Evolutionary conservation across 805 yeast genomes (phyloP).

Genomic region (Saccharomycopsis selenospora): DNA sequence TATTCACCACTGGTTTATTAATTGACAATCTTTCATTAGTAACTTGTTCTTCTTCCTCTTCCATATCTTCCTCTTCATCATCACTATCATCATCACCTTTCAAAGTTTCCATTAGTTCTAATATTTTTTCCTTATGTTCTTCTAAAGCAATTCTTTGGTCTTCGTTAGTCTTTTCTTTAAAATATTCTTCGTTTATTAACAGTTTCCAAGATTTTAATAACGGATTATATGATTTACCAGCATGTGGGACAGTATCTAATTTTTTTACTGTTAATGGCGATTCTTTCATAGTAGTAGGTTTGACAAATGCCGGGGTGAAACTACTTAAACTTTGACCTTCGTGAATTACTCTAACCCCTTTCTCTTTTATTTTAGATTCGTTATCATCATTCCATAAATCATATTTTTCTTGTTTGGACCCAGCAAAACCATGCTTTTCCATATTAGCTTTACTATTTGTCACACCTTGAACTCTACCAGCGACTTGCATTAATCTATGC

Average conservation of each 20-base stretch:
- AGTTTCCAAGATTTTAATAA: constrained; percentile 74
- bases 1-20: constrained; percentile 60
- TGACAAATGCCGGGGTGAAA: constrained; percentile 41
- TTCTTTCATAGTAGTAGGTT: constrained; percentile 47
- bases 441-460: constrained; percentile 43
- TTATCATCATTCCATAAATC: constrained; percentile 66
- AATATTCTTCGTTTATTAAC: constrained; percentile 60
- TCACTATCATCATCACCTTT: constrained; percentile 44
- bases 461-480: constrained; percentile 63
- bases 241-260: constrained; percentile 54
- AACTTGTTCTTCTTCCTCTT: constrained; percentile 29
- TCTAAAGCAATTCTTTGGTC: constrained; percentile 52
- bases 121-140: constrained; percentile 58
- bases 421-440: constrained; percentile 58
- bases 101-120: constrained; percentile 53
- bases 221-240: constrained; percentile 92
- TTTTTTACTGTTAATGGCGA: constrained; percentile 49
- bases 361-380: constrained; percentile 16
- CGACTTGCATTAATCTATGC: constrained; percentile 58
- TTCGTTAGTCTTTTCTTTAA: constrained; percentile 59
- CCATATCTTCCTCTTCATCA: constrained; percentile 33
- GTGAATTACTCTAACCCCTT: constrained; percentile 25
- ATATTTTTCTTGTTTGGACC: constrained; percentile 32
- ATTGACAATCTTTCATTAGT: constrained; percentile 48
- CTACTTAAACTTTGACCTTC: constrained; percentile 35